Conservation (phyloP, 805 yeast species). For the Pichia nanzhaoensis region DNA sequence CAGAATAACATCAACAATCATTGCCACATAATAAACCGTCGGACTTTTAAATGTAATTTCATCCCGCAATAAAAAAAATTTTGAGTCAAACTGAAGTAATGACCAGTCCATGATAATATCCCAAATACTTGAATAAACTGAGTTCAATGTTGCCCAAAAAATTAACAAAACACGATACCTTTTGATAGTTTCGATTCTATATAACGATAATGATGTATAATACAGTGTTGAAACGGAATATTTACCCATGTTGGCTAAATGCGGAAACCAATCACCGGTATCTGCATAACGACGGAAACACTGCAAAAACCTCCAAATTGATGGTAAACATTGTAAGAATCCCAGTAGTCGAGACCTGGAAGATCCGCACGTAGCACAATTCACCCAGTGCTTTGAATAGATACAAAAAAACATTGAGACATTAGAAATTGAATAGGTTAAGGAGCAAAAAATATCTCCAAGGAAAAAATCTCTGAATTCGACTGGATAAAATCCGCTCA, state of each 20-base stretch:
- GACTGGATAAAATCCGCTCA: constrained; percentile 88
- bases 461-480: constrained; percentile 91
- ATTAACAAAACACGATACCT: constrained; percentile 55
- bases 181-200: constrained; percentile 52
- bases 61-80: constrained; percentile 57
- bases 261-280: constrained; percentile 95
- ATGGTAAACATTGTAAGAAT: constrained; percentile 76
- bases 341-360: constrained; percentile 73
- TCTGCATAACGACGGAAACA: constrained; percentile 88
- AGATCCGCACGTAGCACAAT: constrained; percentile 63
- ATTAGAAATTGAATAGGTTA: constrained; percentile 84
- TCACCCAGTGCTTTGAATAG: constrained; percentile 66
- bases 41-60: constrained; percentile 58
- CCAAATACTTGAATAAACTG: constrained; percentile 70
- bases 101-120: constrained; percentile 97
- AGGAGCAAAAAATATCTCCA: constrained; percentile 85
- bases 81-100: constrained; percentile 57
- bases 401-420: constrained; percentile 80
- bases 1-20: constrained; percentile 62
- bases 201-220: constrained; percentile 67
- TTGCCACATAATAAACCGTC: constrained; percentile 65
- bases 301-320: constrained; percentile 85
- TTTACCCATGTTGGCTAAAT: constrained; percentile 80
- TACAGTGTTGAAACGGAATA: constrained; percentile 62
- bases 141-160: constrained; percentile 65